These are phyloP conservation scores for Entomortierella parvispora DNA, from an alignment of 192 early-diverging fungal genomes.

Conservation along the genomic window DNA sequence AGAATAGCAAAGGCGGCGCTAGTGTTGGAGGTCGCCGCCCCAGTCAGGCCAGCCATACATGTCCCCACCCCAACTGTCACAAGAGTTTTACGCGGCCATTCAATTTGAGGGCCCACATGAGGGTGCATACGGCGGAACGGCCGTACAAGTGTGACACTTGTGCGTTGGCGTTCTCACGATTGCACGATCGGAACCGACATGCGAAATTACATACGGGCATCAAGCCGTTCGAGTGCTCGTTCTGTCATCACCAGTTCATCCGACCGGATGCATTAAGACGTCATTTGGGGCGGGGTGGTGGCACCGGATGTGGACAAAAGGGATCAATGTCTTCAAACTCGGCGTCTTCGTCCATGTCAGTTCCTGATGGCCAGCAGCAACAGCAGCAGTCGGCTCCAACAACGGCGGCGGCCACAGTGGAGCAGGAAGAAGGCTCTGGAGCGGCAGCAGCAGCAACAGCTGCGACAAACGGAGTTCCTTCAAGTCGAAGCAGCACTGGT, in stretches of 20 bases:
- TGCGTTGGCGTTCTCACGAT: conserved; percentile 77
- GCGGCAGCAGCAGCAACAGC: neutral
- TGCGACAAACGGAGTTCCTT: neutral
- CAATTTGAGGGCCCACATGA: conserved; percentile 76
- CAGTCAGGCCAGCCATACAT: conserved; percentile 38
- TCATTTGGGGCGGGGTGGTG: conserved; percentile 60
- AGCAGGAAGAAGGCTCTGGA: neutral
- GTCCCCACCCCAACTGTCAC: conserved; percentile 52
- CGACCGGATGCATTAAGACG: conserved; percentile 78
- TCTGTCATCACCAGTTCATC: conserved; percentile 77
- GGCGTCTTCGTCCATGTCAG: conserved; percentile 20
- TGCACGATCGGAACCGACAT: conserved; percentile 89
- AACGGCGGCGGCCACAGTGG: neutral
- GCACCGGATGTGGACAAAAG: conserved; percentile 63
- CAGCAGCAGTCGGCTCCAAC: neutral
- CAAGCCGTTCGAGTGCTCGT: conserved; percentile 73
- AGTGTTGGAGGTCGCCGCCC: conserved; percentile 4
- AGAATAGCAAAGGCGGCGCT: conserved; percentile 21
- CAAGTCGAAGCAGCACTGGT: conserved; percentile 46
- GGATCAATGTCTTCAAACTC: conserved; percentile 31
- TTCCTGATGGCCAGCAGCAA: neutral
- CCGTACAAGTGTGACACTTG: conserved; percentile 78
- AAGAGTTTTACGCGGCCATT: conserved; percentile 74
- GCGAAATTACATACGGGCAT: conserved; percentile 80
- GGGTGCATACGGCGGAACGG: conserved; percentile 70